A percentile compares a stretch with the other conserved stretches of the same genome.
Evolutionary conservation across 352 stramenopile species (phyloP).

Genomic region (Pythium guiyangense): DNA sequence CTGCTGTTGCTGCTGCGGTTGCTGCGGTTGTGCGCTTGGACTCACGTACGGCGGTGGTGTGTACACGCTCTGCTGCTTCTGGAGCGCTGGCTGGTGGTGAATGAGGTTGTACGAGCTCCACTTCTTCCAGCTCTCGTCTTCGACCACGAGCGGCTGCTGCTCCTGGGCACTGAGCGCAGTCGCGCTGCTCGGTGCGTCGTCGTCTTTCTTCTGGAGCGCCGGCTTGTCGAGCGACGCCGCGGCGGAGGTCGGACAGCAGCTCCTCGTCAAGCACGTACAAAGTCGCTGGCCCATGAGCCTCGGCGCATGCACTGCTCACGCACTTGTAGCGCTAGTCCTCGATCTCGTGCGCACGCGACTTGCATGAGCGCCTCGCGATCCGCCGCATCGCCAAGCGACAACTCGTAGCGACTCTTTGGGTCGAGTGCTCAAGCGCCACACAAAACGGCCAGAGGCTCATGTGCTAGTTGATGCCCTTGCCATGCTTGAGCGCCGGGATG

Average conservation of each 20-base stretch:
- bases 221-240: background rate
- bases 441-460: background rate
- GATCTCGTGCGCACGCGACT: background rate
- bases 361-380: background rate
- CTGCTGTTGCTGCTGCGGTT: slow-evolving; percentile 17
- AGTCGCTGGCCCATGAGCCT: slow-evolving; percentile 29
- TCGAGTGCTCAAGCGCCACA: too few species aligned
- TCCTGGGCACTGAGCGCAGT: background rate
- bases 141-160: slow-evolving; percentile 53
- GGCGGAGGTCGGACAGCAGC: slow-evolving; percentile 4
- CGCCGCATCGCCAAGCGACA: background rate
- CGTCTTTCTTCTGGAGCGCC: slow-evolving; percentile 13
- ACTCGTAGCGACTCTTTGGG: background rate
- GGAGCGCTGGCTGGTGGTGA: slow-evolving; percentile 29
- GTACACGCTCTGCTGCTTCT: slow-evolving; percentile 33
- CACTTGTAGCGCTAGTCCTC: background rate
- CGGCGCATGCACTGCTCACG: background rate
- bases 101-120: slow-evolving; percentile 77
- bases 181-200: background rate
- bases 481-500: too few species aligned
- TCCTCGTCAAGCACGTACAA: slow-evolving; percentile 15
- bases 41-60: slow-evolving; percentile 50
- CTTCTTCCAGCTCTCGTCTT: slow-evolving; percentile 82
- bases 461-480: too few species aligned
- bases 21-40: slow-evolving; percentile 2